Conservation (phyloP, 148 eudicot species). For the Rhododendron williamsianum region DNA sequence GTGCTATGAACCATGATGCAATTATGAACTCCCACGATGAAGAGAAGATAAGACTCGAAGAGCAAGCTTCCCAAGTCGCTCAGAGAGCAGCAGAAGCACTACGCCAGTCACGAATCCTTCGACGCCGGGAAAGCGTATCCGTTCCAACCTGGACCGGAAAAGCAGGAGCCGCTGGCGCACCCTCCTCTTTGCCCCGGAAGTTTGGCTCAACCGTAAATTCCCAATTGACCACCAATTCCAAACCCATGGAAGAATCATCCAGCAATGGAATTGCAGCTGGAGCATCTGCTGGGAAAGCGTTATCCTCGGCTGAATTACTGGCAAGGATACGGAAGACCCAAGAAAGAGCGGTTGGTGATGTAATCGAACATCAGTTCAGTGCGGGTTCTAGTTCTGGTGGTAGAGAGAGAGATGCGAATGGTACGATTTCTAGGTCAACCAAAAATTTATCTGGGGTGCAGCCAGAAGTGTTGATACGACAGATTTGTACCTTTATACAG, state of each 20-base stretch:
- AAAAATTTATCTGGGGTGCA: constrained; percentile 42
- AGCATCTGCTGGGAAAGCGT: constrained; percentile 69
- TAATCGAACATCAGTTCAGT: constrained; percentile 71
- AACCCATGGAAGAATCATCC: constrained; percentile 24
- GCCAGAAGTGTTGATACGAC: constrained; percentile 79
- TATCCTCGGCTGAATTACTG: constrained; percentile 77
- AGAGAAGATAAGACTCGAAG: constrained; percentile 70
- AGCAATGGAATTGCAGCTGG: constrained; percentile 55
- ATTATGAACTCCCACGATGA: constrained; percentile 86
- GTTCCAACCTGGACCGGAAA: constrained; percentile 94
- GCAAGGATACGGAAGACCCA: constrained; percentile 72
- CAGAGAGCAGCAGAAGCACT: constrained; percentile 95
- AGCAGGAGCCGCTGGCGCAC: constrained; percentile 92
- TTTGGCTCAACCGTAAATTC: constrained; percentile 81
- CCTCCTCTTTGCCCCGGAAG: constrained; percentile 60
- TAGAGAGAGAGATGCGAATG: constrained; percentile 19
- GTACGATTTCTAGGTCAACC: constrained; percentile 32
- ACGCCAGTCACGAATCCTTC: constrained; percentile 74
- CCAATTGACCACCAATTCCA: constrained; percentile 37
- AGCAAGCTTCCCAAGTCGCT: constrained; percentile 84
- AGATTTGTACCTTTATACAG: constrained; percentile 82
- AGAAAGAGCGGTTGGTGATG: constrained; percentile 64
- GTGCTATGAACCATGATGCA: constrained; percentile 91
- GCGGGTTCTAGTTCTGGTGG: constrained; percentile 34
- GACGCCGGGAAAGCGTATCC: constrained; percentile 69